Percentiles rank a stretch among this genome's conserved stretches.
These are phyloP conservation scores for Colletotrichum sp. DNA, from an alignment of 2,329 filamentous ascomycete genomes.

Conservation along the genomic window DNA sequence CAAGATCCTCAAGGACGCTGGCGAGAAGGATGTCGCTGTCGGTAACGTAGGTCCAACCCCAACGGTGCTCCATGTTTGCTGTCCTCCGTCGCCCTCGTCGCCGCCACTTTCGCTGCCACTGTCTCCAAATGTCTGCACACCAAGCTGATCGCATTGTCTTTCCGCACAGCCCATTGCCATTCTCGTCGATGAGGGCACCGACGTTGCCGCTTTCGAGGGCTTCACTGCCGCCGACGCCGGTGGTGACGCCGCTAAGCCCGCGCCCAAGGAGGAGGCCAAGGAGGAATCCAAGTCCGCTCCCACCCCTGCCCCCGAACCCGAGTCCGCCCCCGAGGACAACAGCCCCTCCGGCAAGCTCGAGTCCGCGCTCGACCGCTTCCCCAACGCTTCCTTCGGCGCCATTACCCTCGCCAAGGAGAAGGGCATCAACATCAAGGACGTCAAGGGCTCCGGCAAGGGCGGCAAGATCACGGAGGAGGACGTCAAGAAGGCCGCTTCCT, in stretches of 20 bases:
- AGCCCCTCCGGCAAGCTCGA: conserved; percentile 82
- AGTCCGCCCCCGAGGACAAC: conserved; percentile 36
- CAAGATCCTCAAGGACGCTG: conserved; percentile 90
- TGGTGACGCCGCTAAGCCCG: conserved; percentile 71
- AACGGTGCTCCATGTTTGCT: not conserved
- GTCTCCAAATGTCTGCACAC: not conserved
- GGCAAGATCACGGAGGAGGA: conserved; percentile 92
- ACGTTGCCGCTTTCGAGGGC: conserved; percentile 85
- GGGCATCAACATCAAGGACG: conserved; percentile 73
- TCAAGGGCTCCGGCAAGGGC: conserved; percentile 87
- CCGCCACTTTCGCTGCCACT: conserved; percentile 15
- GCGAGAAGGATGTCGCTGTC: conserved; percentile 91
- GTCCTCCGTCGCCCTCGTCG: not conserved
- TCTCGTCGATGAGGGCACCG: conserved; percentile 88
- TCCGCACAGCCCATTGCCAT: conserved; percentile 85
- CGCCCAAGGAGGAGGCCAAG: conserved; percentile 70
- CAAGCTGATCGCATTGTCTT: conserved; percentile 5
- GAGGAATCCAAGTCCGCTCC: conserved; percentile 67
- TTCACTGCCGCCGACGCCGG: conserved; percentile 92
- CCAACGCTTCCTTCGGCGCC: conserved; percentile 73
- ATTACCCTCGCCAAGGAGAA: conserved; percentile 86
- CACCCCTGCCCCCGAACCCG: conserved; percentile 57
- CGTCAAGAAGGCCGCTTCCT: conserved; percentile 82
- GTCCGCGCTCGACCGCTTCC: conserved; percentile 82
- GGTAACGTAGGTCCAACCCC: conserved; percentile 76